Base-by-base conservation (phyloP, 192 early-diverging fungal species). In the Thamnidium elegans region DNA sequence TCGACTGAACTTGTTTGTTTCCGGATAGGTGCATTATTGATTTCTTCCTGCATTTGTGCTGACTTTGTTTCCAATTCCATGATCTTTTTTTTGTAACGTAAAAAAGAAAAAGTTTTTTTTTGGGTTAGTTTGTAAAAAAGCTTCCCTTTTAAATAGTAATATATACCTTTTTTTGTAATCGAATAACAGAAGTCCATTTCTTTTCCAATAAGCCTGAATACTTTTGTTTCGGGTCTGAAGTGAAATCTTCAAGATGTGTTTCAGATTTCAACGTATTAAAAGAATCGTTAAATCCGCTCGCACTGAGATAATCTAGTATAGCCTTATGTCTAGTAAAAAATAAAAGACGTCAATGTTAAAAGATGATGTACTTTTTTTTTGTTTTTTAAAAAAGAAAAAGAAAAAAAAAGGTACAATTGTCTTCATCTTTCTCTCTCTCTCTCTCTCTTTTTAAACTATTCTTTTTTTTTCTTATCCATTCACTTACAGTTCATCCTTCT, bases 161-260 rank as follows among this genome's bases (percentile, higher is more conserved):
- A 13, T 19, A n/a, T 76, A 84, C 83, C 78, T 95, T 96, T 65
- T 92, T 93, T 64, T 97, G 94, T 65, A 96, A 76, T 3, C 95
- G 81, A 58, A 96, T 90, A 10, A 97, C 88, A 17, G 92, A 92
- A 13, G 90, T 91, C 95, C 95, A 98, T 64, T 98, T 98, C 70
- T 91, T 92, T 71, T 94, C 90, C 47, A 94, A 75, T 50, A 93
- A 58, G n/a, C 89, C 90, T 20, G 91, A 78, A 58, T 85, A 90
- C 65, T 86, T 87, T 72, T 90, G 86, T 70, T 89, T 90, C 11
- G 87, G 80, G 62, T 90, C 91, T 2, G 85, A 79, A 19, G 78
- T 80, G 60, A 88, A 92, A 44, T 87, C 89, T 34, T 84, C 82
- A 64, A 92, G 81, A 46, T 71, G 76, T 36, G 90, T 81, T 74